Conservation (phyloP, 495 filamentous ascomycete genomes). For the Darksidea phi region DNA sequence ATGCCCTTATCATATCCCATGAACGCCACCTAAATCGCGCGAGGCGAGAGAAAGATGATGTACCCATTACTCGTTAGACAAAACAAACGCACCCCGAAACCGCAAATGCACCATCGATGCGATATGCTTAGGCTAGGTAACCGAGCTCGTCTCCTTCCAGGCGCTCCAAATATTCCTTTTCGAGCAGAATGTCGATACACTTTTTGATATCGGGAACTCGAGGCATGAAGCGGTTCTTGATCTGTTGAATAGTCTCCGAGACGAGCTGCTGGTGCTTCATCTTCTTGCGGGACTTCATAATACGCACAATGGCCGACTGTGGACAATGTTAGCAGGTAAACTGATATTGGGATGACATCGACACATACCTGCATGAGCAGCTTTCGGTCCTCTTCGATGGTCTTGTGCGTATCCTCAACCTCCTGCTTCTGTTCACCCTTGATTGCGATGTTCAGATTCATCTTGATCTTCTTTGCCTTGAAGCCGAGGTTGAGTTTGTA, state of each 20-base stretch:
- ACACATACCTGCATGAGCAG: conserved; percentile 87
- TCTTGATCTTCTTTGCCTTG: conserved; percentile 94
- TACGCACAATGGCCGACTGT: conserved; percentile 95
- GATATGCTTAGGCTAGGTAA: conserved; percentile 67
- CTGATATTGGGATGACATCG: background rate
- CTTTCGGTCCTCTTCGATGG: conserved; percentile 97
- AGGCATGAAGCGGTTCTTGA: conserved; percentile 89
- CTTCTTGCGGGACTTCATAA: conserved; percentile 99
- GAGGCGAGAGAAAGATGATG: conserved; percentile 2
- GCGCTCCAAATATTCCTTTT: conserved; percentile 98
- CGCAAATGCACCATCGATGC: background rate
- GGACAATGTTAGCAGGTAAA: conserved; percentile 22
- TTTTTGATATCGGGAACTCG: conserved; percentile 97
- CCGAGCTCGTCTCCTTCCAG: conserved; percentile 91
- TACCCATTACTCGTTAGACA: conserved; percentile 17
- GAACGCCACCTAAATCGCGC: conserved; percentile 5
- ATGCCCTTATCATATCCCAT: background rate
- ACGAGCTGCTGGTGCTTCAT: conserved; percentile 96
- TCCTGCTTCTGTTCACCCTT: conserved; percentile 95
- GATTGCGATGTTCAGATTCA: conserved; percentile 92
- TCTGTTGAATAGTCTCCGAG: conserved; percentile 90
- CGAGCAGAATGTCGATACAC: conserved; percentile 96
- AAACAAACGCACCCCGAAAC: background rate
- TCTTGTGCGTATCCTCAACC: conserved; percentile 96
- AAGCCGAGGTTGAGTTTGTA: conserved; percentile 89